These are phyloP conservation scores for Bertia moriformis DNA, from an alignment of 2,329 filamentous ascomycete species.

Conservation along the genomic window DNA sequence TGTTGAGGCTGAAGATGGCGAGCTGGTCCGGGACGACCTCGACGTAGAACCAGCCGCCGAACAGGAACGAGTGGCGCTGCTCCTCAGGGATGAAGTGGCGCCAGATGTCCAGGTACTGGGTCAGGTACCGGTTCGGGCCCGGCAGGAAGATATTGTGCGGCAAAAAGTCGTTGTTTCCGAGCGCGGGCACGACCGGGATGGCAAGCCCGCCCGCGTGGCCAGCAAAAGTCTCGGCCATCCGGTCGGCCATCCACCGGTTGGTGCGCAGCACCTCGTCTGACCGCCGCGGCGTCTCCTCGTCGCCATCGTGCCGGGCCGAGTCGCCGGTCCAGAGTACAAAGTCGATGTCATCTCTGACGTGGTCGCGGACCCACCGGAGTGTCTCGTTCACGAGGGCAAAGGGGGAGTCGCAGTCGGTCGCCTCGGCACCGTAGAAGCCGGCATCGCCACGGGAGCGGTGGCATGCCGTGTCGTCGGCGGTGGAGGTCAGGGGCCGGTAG, in stretches of 20 bases:
- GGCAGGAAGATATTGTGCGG: slow-evolving; percentile 84
- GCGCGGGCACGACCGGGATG: slow-evolving; percentile 74
- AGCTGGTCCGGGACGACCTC: slow-evolving; percentile 79
- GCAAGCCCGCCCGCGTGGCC: slow-evolving; percentile 38
- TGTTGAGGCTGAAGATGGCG: slow-evolving; percentile 87
- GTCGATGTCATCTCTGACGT: slow-evolving; percentile 66
- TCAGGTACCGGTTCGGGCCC: slow-evolving; percentile 79
- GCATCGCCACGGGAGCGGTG: slow-evolving; percentile 66
- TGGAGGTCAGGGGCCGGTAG: slow-evolving; percentile 68
- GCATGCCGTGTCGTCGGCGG: slow-evolving; percentile 55
- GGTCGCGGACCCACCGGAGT: slow-evolving; percentile 70
- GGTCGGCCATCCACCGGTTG: slow-evolving; percentile 62
- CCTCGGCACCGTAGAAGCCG: slow-evolving; percentile 72
- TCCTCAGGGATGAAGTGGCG: slow-evolving; percentile 75
- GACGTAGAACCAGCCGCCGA: slow-evolving; percentile 86
- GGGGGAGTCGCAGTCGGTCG: slow-evolving; percentile 78
- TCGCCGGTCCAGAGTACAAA: slow-evolving; percentile 92
- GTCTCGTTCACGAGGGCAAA: slow-evolving; percentile 71
- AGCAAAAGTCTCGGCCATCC: slow-evolving; percentile 61
- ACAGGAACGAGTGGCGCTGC: slow-evolving; percentile 78
- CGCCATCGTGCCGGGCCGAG: slow-evolving; percentile 77
- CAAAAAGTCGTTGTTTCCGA: slow-evolving; percentile 95
- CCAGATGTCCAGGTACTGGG: slow-evolving; percentile 68
- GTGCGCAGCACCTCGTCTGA: slow-evolving; percentile 61
- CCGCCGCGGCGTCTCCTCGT: slow-evolving; percentile 64